Percentiles rank a stretch among this genome's conserved stretches.
Evolutionary conservation across 164 flowering plant genomes (phyloP).

Genomic region (Macadamia integrifolia): DNA sequence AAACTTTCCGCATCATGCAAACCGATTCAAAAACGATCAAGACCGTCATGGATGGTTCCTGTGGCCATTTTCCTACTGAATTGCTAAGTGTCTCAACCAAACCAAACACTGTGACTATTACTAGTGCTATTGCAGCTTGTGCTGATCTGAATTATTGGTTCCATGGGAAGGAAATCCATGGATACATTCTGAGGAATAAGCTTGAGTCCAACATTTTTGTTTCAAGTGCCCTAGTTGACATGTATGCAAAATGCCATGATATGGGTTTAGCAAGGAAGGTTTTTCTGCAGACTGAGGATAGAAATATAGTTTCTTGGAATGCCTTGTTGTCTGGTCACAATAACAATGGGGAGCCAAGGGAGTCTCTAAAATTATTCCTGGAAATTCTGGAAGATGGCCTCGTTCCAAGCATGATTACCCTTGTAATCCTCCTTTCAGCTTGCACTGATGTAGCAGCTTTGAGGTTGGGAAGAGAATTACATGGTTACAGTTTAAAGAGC

Average conservation of each 20-base stretch:
- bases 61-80: slow-evolving; percentile 8
- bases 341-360: slow-evolving; percentile 25
- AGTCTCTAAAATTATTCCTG: slow-evolving; percentile 20
- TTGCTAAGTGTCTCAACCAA: slow-evolving; percentile 2
- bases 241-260: slow-evolving; percentile 40
- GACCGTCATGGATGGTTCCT: neutral
- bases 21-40: slow-evolving; percentile 8
- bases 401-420: slow-evolving; percentile 29
- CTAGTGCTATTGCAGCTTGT: slow-evolving; percentile 50
- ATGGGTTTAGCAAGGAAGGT: slow-evolving; percentile 31
- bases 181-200: slow-evolving; percentile 25
- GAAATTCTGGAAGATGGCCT: slow-evolving; percentile 32
- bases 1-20: slow-evolving; percentile 37
- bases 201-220: slow-evolving; percentile 28
- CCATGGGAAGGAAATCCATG: slow-evolving; percentile 45
- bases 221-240: slow-evolving; percentile 37
- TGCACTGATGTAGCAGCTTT: slow-evolving; percentile 27
- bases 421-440: slow-evolving; percentile 36
- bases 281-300: slow-evolving; percentile 27
- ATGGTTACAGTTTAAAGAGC: slow-evolving; percentile 27
- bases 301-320: slow-evolving; percentile 41
- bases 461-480: slow-evolving; percentile 32
- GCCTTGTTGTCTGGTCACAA: slow-evolving; percentile 35
- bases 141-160: slow-evolving; percentile 19
- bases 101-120: slow-evolving; percentile 30